These are phyloP conservation scores for Hericium coralloides DNA, from an alignment of 768 basidiomycete genomes.

Conservation along the genomic window DNA sequence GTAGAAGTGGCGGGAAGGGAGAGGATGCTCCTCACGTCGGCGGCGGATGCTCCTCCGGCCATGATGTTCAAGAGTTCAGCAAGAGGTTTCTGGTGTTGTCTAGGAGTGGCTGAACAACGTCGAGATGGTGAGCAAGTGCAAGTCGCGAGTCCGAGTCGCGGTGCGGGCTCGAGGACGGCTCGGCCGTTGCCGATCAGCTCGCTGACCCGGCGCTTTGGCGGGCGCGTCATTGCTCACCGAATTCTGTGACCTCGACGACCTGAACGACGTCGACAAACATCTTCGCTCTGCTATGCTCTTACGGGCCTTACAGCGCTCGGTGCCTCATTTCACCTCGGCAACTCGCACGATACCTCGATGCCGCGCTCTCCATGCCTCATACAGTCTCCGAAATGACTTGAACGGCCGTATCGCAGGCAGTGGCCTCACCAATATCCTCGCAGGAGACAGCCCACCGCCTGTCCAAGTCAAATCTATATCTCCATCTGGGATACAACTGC, in stretches of 20 bases:
- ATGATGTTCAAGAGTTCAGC: conserved; percentile 22
- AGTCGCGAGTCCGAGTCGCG: background rate
- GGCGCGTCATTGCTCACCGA: background rate
- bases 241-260: background rate
- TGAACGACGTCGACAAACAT: background rate
- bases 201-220: background rate
- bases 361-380: conserved; percentile 6
- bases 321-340: background rate
- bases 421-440: conserved; percentile 61
- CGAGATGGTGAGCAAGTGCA: background rate
- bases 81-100: background rate
- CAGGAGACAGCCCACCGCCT: conserved; percentile 55
- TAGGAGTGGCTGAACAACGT: background rate
- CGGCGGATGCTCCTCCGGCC: conserved; percentile 50
- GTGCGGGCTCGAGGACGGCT: background rate
- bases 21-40: conserved; percentile 80
- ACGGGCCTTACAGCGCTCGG: background rate
- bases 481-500: conserved; percentile 53
- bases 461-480: conserved; percentile 67
- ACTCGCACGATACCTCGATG: background rate
- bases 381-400: conserved; percentile 3
- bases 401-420: background rate
- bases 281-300: background rate
- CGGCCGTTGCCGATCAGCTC: too few relatives aligned
- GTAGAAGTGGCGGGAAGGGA: conserved; percentile 40